Evolutionary conservation across 371 early-diverging fungal species (phyloP).

Genomic region (Mucor sp.): DNA sequence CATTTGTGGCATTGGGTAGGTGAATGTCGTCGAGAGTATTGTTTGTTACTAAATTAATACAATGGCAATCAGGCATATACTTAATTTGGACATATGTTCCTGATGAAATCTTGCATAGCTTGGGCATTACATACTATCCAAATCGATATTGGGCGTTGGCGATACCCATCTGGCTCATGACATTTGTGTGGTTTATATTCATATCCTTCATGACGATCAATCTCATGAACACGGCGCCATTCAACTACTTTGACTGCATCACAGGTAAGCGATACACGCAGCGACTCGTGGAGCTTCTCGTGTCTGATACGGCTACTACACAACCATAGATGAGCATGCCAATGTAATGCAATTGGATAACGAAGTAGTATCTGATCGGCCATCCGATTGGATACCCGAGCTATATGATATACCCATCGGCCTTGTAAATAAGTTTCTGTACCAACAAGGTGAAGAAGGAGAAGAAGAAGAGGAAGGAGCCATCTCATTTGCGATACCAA

Average conservation of each 20-base stretch:
- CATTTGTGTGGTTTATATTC: conserved; percentile 71
- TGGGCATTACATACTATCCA: conserved; percentile 83
- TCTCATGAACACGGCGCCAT: conserved; percentile 69
- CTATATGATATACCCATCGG: conserved; percentile 75
- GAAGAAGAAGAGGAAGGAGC: background rate
- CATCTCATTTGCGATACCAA: conserved; percentile 1
- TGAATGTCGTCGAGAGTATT: background rate
- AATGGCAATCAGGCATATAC: conserved; percentile 46
- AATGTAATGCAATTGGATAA: conserved; percentile 47
- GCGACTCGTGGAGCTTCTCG: background rate
- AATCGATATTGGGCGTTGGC: conserved; percentile 80
- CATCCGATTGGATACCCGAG: conserved; percentile 70
- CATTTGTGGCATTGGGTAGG: conserved; percentile 70
- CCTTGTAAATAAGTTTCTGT: conserved; percentile 64
- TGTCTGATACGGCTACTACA: background rate
- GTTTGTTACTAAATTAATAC: background rate
- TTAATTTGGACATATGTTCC: conserved; percentile 83
- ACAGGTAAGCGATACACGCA: conserved; percentile 56
- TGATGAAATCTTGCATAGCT: conserved; percentile 66
- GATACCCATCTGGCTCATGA: conserved; percentile 74
- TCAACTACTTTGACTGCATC: conserved; percentile 65
- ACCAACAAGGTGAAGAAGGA: conserved; percentile 30
- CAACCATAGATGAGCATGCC: conserved; percentile 57
- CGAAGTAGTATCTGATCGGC: conserved; percentile 38
- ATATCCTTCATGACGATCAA: conserved; percentile 67